Evolutionary conservation across 306 rosid species (phyloP).

Genomic region (Cicer arietinum): DNA sequence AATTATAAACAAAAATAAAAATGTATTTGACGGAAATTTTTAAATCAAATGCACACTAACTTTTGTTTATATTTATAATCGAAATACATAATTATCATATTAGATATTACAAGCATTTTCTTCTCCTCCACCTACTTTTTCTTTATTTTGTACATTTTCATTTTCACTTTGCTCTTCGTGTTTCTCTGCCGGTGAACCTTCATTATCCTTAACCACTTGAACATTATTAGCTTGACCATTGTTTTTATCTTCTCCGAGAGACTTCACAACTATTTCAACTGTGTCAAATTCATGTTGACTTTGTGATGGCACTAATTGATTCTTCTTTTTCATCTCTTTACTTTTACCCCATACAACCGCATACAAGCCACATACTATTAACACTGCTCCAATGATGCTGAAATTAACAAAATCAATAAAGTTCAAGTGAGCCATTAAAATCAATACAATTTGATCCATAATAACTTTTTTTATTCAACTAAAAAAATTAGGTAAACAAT

Average conservation of each 20-base stretch:
- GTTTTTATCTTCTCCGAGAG: conserved; percentile 7
- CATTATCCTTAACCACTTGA: neutral
- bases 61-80: too few relatives aligned
- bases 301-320: conserved; percentile 38
- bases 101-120: neutral
- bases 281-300: neutral
- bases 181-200: neutral
- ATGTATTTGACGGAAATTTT: too few relatives aligned
- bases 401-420: neutral
- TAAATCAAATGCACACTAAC: too few relatives aligned
- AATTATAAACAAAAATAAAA: too few relatives aligned
- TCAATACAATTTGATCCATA: too few relatives aligned
- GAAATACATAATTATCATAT: neutral
- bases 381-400: conserved; percentile 51
- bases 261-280: conserved; percentile 21
- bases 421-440: neutral
- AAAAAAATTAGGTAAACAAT: too few relatives aligned
- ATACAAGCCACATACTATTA: conserved; percentile 56
- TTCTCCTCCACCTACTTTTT: neutral
- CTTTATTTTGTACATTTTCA: neutral
- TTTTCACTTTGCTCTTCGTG: neutral
- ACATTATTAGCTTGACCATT: neutral
- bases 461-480: too few relatives aligned
- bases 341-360: conserved; percentile 60
- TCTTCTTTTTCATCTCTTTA: conserved; percentile 51